phyloP scores from a whole-genome alignment of 768 basidiomycete genomes.

The Tylopilus vinaceipallidus region DNA sequence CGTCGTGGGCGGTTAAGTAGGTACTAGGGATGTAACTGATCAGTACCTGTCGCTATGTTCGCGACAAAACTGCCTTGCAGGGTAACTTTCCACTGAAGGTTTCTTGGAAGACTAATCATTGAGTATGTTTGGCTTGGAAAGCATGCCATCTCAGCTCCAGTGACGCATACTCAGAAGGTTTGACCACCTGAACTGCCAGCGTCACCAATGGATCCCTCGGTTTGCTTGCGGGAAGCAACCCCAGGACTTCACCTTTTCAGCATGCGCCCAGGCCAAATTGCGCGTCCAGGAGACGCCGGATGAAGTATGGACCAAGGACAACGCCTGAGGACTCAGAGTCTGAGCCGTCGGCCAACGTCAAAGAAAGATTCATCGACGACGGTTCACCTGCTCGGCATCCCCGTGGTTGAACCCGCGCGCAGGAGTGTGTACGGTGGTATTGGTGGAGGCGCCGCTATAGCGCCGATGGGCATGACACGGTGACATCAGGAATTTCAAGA shows the following conservation, averaged over 20 bases:
- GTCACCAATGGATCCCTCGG: constrained; percentile 72
- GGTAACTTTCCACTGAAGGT: too few species aligned
- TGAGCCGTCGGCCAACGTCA: not conserved
- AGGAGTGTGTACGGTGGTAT: too few species aligned
- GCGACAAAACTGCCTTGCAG: too few species aligned
- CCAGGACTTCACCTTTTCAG: constrained; percentile 71
- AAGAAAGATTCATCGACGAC: too few species aligned
- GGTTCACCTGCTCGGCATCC: constrained; percentile 70
- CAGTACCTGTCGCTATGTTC: too few species aligned
- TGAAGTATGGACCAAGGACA: constrained; percentile 54
- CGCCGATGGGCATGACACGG: too few species aligned
- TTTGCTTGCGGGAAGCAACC: constrained; percentile 75
- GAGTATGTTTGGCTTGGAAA: too few species aligned
- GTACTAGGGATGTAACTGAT: too few species aligned
- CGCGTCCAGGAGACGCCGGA: constrained; percentile 79
- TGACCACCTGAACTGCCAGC: constrained; percentile 66
- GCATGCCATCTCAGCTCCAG: too few species aligned
- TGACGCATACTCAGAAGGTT: constrained; percentile 45
- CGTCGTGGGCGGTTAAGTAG: too few species aligned
- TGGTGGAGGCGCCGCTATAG: too few species aligned
- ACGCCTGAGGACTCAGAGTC: constrained; percentile 57
- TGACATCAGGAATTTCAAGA: constrained; percentile 15
- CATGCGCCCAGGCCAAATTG: constrained; percentile 72
- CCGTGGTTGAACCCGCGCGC: constrained; percentile 75
- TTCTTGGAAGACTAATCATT: too few species aligned